phyloP scores from a whole-genome alignment of 202 grass and related monocot genomes.

The Schoenoplectus tabernaemontani region DNA sequence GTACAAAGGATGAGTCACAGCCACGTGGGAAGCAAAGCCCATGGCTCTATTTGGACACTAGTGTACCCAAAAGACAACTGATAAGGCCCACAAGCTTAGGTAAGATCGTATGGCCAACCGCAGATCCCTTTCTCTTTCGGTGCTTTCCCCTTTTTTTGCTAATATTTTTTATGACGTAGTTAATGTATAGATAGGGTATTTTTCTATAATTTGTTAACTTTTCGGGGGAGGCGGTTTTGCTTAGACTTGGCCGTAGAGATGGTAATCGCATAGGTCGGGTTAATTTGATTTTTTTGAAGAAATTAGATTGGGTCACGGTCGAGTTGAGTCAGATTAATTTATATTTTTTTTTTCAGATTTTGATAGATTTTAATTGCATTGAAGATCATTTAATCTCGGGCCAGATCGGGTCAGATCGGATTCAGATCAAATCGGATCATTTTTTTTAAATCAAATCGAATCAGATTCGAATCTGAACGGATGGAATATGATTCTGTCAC shows the following conservation, averaged over 20 bases:
- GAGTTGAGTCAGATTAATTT: too few relatives aligned
- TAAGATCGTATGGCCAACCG: constrained; percentile 8
- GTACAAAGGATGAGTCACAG: constrained; percentile 30
- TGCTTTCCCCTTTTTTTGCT: neutral
- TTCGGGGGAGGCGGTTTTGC: neutral
- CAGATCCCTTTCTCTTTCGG: constrained; percentile 18
- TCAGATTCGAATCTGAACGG: too few relatives aligned
- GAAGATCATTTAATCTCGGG: too few relatives aligned
- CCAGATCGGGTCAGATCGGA: too few relatives aligned
- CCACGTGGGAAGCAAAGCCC: constrained; percentile 17
- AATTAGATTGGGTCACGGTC: too few relatives aligned
- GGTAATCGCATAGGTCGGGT: too few relatives aligned
- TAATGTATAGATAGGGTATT: neutral
- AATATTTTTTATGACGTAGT: neutral
- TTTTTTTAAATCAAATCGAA: too few relatives aligned
- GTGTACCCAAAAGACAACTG: constrained; percentile 9
- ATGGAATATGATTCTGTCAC: too few relatives aligned
- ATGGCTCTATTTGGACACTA: constrained; percentile 11
- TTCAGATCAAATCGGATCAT: too few relatives aligned
- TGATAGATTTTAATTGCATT: too few relatives aligned
- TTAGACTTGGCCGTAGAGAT: neutral
- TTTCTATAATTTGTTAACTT: neutral
- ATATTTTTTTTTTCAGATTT: too few relatives aligned
- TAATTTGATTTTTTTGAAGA: too few relatives aligned
- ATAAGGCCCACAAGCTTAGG: constrained; percentile 17